Evolutionary conservation across 257 asterid species (phyloP), one percentile per base, ranked within the genome.

Genomic region (Osmanthus fragrans): DNA sequence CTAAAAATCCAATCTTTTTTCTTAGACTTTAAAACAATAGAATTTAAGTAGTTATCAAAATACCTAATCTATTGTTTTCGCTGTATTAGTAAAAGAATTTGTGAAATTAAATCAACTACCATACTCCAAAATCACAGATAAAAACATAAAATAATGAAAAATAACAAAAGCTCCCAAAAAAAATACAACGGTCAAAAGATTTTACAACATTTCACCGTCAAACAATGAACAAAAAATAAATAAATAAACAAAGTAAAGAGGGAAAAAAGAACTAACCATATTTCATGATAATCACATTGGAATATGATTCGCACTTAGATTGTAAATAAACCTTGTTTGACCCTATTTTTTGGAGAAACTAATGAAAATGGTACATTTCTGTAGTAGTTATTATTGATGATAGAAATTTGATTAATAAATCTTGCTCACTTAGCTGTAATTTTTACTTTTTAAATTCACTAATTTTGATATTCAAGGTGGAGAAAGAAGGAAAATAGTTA

Each of bases 241-340:
- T 6, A 29, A 0, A 36, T 54, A 49, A 42, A 49, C 51, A 19
- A 32, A 42, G 54, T 64, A 23, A 42, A 70, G n/a, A 56, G 16
- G 23, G 19, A 49, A 71, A 72, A 40, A 30, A 33, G 76, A 81
- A 60, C 91, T 42, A 84, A 92, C 96, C 97, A 85, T 94, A 95
- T 70, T 89, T 94, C 92, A 88, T 88, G 89, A 84, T 82, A 86
- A 85, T 83, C 67, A 69, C 90, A 85, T 81, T 87, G 73, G 86
- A 75, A 74, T 36, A 45, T 16, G 82, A 76, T 81, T 51, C 64
- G 79, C 80, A 69, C 72, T 90, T 91, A 70, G 88, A 82, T 84
- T 83, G 90, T 73, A 90, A 82, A 77, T 89, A 82, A 77, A 85
- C 82, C 56, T 67, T 76, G 37, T 75, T 83, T 25, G 83, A 80